A percentile compares a stretch with the other conserved stretches of the same genome.
Evolutionary conservation across 768 basidiomycete species (phyloP).

Genomic region (Lactarius psammicola): DNA sequence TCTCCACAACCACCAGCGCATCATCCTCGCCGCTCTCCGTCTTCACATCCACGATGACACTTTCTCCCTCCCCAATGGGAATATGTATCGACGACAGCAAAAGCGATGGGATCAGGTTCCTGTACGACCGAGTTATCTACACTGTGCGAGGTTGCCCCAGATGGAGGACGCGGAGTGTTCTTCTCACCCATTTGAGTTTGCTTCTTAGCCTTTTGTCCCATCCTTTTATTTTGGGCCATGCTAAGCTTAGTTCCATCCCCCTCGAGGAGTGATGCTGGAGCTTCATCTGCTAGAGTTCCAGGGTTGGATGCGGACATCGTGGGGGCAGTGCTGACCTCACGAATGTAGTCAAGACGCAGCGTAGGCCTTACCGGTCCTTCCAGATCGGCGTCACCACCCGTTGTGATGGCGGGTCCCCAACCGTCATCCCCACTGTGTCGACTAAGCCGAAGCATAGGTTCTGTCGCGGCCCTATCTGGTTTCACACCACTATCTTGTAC

Average conservation of each 20-base stretch:
- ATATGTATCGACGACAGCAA: not conserved
- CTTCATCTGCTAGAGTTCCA: constrained; percentile 1
- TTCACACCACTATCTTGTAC: not conserved
- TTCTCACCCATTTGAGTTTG: constrained; percentile 18
- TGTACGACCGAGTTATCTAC: constrained; percentile 12
- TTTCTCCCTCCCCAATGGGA: not conserved
- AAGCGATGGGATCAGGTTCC: constrained; percentile 6
- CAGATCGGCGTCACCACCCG: not conserved
- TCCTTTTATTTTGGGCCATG: not conserved
- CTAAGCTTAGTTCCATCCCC: not conserved
- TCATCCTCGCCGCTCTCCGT: too few relatives aligned
- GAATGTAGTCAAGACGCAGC: constrained; percentile 2
- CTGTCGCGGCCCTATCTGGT: not conserved
- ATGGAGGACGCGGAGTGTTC: constrained; percentile 1
- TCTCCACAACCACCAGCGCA: too few relatives aligned
- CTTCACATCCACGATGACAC: constrained; percentile 1
- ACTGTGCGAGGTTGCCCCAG: constrained; percentile 2
- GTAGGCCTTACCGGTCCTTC: not conserved
- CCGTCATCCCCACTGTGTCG: not conserved
- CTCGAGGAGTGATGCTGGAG: too few relatives aligned
- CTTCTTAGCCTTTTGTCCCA: not conserved
- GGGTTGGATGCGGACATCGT: not conserved
- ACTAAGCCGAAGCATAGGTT: not conserved
- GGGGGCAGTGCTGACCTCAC: constrained; percentile 10
- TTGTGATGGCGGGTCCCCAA: not conserved